phyloP scores from a whole-genome alignment of 768 basidiomycete species.

The Cystobasidium tubakii region DNA sequence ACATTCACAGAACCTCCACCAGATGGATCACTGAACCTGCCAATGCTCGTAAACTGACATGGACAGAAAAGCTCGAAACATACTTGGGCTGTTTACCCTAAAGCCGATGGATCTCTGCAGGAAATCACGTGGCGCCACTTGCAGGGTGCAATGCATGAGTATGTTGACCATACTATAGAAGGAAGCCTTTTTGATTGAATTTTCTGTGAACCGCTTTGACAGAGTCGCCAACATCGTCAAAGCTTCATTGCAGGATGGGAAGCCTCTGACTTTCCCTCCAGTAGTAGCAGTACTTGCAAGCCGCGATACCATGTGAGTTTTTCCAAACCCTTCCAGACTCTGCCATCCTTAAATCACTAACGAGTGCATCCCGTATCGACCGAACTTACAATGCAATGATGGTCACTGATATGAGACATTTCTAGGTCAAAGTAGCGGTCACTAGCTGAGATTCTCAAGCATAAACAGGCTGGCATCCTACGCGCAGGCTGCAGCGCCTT shows the following conservation, averaged over 20 bases:
- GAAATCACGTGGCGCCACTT: not conserved
- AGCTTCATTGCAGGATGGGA: not conserved
- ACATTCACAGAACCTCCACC: conserved; percentile 2
- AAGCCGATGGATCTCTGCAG: not conserved
- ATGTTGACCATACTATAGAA: too few species aligned
- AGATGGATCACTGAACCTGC: not conserved
- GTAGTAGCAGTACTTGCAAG: conserved; percentile 2
- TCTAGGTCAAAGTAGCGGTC: not conserved
- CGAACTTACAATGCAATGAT: conserved; percentile 8
- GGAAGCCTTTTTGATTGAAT: too few species aligned
- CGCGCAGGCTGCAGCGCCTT: conserved; percentile 14
- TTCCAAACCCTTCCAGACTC: not conserved
- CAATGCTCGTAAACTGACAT: conserved; percentile 2
- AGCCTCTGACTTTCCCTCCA: not conserved
- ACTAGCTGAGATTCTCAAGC: not conserved
- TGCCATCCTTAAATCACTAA: not conserved
- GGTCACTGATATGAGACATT: not conserved
- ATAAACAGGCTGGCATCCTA: not conserved
- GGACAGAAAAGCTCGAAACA: not conserved
- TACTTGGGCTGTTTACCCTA: conserved; percentile 9
- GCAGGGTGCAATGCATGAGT: conserved; percentile 7
- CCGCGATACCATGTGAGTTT: not conserved
- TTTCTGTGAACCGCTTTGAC: too few species aligned
- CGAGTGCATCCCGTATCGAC: too few species aligned
- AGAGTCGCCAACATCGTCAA: conserved; percentile 2